Evolutionary conservation across 306 rosid genomes (phyloP), one percentile per base, ranked within the genome.

Genomic region (Cyclanthera cordifolia): DNA sequence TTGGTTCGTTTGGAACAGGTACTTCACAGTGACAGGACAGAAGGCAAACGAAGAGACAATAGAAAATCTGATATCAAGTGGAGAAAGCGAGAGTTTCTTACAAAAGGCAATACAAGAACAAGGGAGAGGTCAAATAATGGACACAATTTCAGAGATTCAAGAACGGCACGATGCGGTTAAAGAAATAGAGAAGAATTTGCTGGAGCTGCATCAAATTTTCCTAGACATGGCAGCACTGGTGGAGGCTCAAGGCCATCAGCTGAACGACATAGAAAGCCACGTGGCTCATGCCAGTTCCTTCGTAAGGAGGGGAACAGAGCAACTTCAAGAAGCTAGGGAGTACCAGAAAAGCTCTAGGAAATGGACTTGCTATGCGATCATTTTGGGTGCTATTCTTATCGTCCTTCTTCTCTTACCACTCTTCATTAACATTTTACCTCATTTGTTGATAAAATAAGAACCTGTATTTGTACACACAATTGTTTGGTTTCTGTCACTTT

Each of bases 191-290:
- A 87, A 83, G 75, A 94, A 85, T 25, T 79, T 94, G 84, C 82
- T 94, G 2, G 99, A 94, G 74, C 71, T 94, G 11, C 99, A 94
- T 65, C 99, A 90, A 53, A 87, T 90, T 0, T 94, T 90, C 76
- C 61, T 94, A 81, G 99, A 94, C 78, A 94, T 94, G 99, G 99
- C 97, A 0, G 96, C 99, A 20, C 72, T 94, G 21, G 97, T 94
- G 2, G 95, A 90, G 30, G 75, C 99, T 4, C 99, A 94, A 65
- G 97, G 99, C 2, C 95, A 94, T 43, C 99, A 90, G 57, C 74
- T 94, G 17, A 90, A 88, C 28, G 92, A 85, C 80, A 93, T 93
- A 2, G 99, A 93, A 76, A 86, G 91, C 77, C 94, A 93, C 50
- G 99, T 93, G 0, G 86, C 86, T 11, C 99, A 90, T 48, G 99